Evolutionary conservation across 2,329 filamentous ascomycete genomes (phyloP).

Genomic region (Pyrenophora seminiperda): DNA sequence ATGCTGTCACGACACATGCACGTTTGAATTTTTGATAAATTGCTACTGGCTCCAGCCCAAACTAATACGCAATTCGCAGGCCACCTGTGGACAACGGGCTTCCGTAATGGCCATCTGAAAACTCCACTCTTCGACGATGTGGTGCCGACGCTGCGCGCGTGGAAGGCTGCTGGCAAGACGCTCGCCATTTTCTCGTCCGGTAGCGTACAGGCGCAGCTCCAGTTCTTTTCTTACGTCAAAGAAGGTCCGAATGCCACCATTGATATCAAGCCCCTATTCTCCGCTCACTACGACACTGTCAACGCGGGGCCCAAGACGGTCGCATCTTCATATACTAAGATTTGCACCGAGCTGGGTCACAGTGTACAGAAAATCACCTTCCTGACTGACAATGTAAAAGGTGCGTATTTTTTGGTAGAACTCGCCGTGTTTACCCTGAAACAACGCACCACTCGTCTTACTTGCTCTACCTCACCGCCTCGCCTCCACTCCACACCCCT

Average conservation of each 20-base stretch:
- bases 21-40: conserved; percentile 10
- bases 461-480: conserved; percentile 3
- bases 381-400: conserved; percentile 76
- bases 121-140: conserved; percentile 79
- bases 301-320: conserved; percentile 79
- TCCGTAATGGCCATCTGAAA: conserved; percentile 69
- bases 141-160: conserved; percentile 63
- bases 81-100: conserved; percentile 77
- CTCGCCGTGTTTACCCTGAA: conserved; percentile 6
- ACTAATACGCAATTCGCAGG: conserved; percentile 49
- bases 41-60: conserved; percentile 6
- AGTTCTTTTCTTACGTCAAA: conserved; percentile 70
- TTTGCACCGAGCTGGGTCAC: conserved; percentile 57
- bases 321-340: conserved; percentile 68
- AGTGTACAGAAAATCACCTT: conserved; percentile 68
- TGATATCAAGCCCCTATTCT: conserved; percentile 47
- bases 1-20: conserved; percentile 3
- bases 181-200: conserved; percentile 83
- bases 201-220: conserved; percentile 78
- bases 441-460: conserved; percentile 11
- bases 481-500: conserved; percentile 13
- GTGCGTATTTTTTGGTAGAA: conserved; percentile 35
- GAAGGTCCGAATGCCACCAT: conserved; percentile 50
- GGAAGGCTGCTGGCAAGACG: conserved; percentile 60
- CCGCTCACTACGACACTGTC: conserved; percentile 70